phyloP scores from a whole-genome alignment of 768 basidiomycete genomes.

The Steccherinum ochraceum region DNA sequence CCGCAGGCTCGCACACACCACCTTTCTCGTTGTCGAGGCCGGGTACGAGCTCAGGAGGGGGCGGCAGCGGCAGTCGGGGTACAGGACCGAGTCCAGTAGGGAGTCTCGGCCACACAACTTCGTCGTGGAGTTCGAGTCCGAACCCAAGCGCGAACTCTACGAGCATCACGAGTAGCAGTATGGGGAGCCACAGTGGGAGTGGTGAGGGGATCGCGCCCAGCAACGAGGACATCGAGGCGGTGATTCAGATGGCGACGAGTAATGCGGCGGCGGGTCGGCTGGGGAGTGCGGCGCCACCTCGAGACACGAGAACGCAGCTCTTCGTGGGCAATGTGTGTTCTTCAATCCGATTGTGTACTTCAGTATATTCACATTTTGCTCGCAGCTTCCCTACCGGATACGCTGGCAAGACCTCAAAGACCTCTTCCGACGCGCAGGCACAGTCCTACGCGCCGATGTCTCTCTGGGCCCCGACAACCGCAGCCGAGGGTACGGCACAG shows the following conservation, averaged over 20 bases:
- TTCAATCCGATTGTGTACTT: conserved; percentile 5
- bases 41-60: background rate
- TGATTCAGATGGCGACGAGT: conserved; percentile 88
- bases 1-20: background rate
- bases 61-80: background rate
- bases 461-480: conserved; percentile 76
- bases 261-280: conserved; percentile 48
- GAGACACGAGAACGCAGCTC: conserved; percentile 90
- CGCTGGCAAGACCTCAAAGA: conserved; percentile 99
- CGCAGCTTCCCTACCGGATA: conserved; percentile 88
- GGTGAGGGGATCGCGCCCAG: conserved; percentile 30
- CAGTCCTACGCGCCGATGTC: conserved; percentile 44
- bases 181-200: background rate
- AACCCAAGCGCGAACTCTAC: background rate
- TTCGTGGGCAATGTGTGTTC: conserved; percentile 89
- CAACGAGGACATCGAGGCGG: conserved; percentile 85
- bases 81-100: background rate
- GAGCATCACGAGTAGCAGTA: background rate
- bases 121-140: background rate
- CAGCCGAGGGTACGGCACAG: conserved; percentile 90
- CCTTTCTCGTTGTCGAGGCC: background rate
- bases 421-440: conserved; percentile 92
- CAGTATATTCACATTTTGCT: background rate
- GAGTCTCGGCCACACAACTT: background rate
- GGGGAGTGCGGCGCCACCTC: conserved; percentile 32